Percentiles rank a stretch among this genome's conserved stretches.
phyloP scores from a whole-genome alignment of 352 stramenopile genomes.

The Pythium coloratum region DNA sequence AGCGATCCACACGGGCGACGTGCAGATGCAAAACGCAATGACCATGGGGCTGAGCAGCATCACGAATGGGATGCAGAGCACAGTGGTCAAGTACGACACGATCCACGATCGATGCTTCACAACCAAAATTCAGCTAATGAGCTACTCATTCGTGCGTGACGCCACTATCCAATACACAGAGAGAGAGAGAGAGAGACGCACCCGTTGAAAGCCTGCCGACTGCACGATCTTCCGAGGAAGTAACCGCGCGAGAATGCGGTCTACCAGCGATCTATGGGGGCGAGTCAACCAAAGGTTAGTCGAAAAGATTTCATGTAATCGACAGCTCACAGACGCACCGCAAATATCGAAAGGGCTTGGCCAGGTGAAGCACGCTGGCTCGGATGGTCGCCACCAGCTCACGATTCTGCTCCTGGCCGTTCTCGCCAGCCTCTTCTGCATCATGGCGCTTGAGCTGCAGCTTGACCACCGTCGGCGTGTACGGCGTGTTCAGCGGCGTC shows the following conservation, averaged over 20 bases:
- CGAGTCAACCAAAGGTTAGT: background rate
- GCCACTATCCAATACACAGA: no score
- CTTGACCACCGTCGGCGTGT: slow-evolving; percentile 85
- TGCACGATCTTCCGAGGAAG: slow-evolving; percentile 10
- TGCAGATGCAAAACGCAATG: slow-evolving; percentile 76
- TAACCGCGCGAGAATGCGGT: slow-evolving; percentile 17
- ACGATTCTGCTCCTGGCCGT: background rate
- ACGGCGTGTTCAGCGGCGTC: slow-evolving; percentile 81
- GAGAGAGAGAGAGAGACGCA: no score
- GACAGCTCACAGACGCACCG: background rate
- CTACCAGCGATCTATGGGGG: slow-evolving; percentile 13
- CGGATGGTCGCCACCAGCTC: slow-evolving; percentile 37
- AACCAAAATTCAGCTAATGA: background rate
- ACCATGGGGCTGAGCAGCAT: slow-evolving; percentile 74
- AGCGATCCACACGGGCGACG: no score
- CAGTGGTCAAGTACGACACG: slow-evolving; percentile 64
- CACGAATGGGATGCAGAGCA: slow-evolving; percentile 72
- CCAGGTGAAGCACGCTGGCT: slow-evolving; percentile 28
- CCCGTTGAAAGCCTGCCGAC: slow-evolving; percentile 11
- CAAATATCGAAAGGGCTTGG: slow-evolving; percentile 53
- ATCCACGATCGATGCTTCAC: slow-evolving; percentile 54
- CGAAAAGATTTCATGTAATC: background rate
- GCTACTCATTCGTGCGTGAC: background rate
- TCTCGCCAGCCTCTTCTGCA: slow-evolving; percentile 40
- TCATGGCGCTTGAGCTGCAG: slow-evolving; percentile 68